Base-by-base conservation (phyloP, 495 filamentous ascomycete species). In the Lasiosphaeria ovina region DNA sequence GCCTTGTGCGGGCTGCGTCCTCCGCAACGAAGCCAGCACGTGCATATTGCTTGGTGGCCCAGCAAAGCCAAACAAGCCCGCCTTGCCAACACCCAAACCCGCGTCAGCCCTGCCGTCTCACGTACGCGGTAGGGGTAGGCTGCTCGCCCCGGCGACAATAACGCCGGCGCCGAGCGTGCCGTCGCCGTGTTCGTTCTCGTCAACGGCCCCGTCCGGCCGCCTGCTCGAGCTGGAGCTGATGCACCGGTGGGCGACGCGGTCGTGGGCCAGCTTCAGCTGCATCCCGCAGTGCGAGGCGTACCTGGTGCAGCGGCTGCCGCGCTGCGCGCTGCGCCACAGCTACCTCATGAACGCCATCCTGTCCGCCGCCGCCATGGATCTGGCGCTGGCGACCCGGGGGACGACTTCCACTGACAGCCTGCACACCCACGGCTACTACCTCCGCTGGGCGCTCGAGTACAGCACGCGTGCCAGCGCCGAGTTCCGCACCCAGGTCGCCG, bases 241-340 rank as follows among this genome's bases (percentile, higher is more conserved):
- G 42, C 57, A 59, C 49, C 57, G 57, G 8, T 59, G 57, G 57
- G 24, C 57, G 34, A 59, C 36, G 10, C 34, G 36, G 5, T 52
- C 57, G 11, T 59, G 57, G 57, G 52, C 48, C n/a, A 11, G 34
- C 34, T 53, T 52, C 35, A 31, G 8, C 17, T 33, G 47, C 10
- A 59, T 53, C 34, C 57, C 57, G 6, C n/a, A 59, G 12, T 59
- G 57, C 57, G 48, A 53, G 10, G 34, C 57, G 35, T 59, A 59
- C 49, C 57, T 59, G 14, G 12, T 53, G 16, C 6, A 52, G 17
- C 32, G 52, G 48, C 57, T 59, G 16, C 57, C 57, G 3, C 48
- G 57, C 14, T 6, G 14, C 14, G 57, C 57, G 33, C 48, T 59
- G 7, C 16, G 49, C 3, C 34, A 59, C 24, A 12, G 33, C 57